Evolutionary conservation across 768 basidiomycete genomes (phyloP).

Genomic region (Cystofilobasidium macerans): DNA sequence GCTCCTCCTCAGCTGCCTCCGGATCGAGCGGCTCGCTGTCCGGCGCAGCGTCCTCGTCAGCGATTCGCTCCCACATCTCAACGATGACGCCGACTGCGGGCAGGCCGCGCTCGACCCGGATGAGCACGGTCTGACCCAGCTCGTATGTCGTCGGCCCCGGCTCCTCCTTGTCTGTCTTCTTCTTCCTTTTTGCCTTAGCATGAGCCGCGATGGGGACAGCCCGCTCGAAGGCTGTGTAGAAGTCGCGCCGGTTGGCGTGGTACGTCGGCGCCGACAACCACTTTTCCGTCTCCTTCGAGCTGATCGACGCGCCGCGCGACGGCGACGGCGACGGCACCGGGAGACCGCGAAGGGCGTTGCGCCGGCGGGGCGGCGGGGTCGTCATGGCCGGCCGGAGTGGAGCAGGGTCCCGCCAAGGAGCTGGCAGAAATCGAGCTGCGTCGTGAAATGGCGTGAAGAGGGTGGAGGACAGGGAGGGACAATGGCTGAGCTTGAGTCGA

Average conservation of each 20-base stretch:
- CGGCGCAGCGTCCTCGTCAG: conserved; percentile 22
- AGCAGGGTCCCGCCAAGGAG: no score
- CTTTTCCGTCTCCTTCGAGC: neutral
- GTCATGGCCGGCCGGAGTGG: conserved; percentile 4
- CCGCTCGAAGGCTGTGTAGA: conserved; percentile 2
- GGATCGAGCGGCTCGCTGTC: conserved; percentile 26
- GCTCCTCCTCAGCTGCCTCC: conserved; percentile 33
- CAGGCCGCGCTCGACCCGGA: conserved; percentile 8
- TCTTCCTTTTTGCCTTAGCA: neutral
- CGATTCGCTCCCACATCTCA: conserved; percentile 27
- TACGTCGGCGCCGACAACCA: neutral
- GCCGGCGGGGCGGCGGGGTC: neutral
- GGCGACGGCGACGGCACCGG: conserved; percentile 10
- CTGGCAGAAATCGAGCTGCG: no score
- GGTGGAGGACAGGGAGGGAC: no score
- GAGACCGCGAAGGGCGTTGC: neutral
- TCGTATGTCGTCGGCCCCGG: neutral
- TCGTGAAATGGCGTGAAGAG: no score
- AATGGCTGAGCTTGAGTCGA: no score
- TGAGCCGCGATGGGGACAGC: neutral
- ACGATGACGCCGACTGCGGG: conserved; percentile 24
- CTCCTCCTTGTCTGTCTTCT: neutral
- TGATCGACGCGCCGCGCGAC: neutral
- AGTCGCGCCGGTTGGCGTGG: neutral
- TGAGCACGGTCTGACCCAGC: conserved; percentile 18